Base-by-base conservation (phyloP, 768 basidiomycete species). In the Boletus vermiculosoides region DNA sequence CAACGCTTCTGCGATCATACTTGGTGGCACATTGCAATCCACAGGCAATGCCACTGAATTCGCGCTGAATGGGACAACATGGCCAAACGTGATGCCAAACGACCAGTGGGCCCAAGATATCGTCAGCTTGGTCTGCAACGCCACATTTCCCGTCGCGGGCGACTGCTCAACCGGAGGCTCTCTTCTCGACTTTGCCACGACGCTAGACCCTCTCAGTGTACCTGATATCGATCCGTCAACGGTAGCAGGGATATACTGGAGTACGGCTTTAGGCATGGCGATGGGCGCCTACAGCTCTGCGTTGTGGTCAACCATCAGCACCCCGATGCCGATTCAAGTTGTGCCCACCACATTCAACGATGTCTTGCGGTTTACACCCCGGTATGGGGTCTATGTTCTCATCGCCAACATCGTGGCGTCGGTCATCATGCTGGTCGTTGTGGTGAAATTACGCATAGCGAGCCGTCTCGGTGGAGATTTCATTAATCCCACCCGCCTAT, bases 401-500 rank as follows among this genome's bases (percentile, higher is more conserved):
- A 31, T 55, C 25, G 20, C n/a, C 48, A 47, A 54, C 45, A 28
- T 50, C 51, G 12, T 13, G 33, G 11, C 8, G 2, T 54, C 60
- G 18, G 9, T n/a, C 18, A 34, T 40, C 36, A 42, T 62, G 56
- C 28, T 58, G 18, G 34, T 41, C 22, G 31, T 44, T 15, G 44
- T 31, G 28, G 42, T 55, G 54, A 40, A 25, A 22, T 45, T 54
- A 30, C 48, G 45, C 31, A 31, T 36, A 25, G 48, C 33, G 4
- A 56, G 54, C 31, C 16, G 22, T 48, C 45, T 56, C 2, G 49
- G 44, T 4, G 33, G 45, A 11, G 39, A 53, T 36, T 62, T 58
- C 33, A 18, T 62, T 31, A 33, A 54, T 12, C 2, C 50, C 2
- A 54, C 57, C 2, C 52, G 51, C 0, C 16, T 62, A 9, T 25